These are phyloP conservation scores for Pichia sp. DNA, from an alignment of 1,139 yeast species.

Conservation along the genomic window DNA sequence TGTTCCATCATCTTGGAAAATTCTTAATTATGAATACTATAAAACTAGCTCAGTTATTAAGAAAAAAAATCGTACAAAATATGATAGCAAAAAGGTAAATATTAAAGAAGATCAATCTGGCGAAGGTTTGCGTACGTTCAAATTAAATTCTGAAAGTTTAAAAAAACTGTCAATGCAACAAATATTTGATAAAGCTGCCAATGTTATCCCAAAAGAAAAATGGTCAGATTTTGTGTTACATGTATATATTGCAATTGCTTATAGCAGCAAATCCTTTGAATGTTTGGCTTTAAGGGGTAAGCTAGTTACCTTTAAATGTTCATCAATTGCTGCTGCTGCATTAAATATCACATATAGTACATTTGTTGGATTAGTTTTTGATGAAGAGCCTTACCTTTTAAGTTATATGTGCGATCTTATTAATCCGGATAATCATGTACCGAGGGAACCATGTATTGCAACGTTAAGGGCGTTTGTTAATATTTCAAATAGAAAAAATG, in stretches of 20 bases:
- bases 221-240: constrained; percentile 62
- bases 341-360: constrained; percentile 48
- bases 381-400: constrained; percentile 69
- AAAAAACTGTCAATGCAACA: constrained; percentile 51
- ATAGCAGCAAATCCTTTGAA: constrained; percentile 48
- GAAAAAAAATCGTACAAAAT: neutral
- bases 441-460: constrained; percentile 47
- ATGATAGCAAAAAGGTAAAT: constrained; percentile 22
- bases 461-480: constrained; percentile 68
- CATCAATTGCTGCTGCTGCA: constrained; percentile 53
- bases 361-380: constrained; percentile 61
- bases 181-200: constrained; percentile 55
- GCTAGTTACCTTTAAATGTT: constrained; percentile 58
- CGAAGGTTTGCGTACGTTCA: constrained; percentile 45
- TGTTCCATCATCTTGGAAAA: constrained; percentile 54
- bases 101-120: constrained; percentile 16
- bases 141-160: constrained; percentile 43
- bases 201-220: constrained; percentile 51
- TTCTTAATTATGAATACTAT: constrained; percentile 51
- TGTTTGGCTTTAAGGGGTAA: constrained; percentile 51
- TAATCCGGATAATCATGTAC: constrained; percentile 47
- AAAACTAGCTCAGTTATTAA: constrained; percentile 22
- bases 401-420: constrained; percentile 66
- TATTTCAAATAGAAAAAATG: constrained; percentile 59
- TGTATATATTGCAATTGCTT: constrained; percentile 67